phyloP scores from a whole-genome alignment of 1,139 yeast genomes.

The Nakaseomyces sp. region DNA sequence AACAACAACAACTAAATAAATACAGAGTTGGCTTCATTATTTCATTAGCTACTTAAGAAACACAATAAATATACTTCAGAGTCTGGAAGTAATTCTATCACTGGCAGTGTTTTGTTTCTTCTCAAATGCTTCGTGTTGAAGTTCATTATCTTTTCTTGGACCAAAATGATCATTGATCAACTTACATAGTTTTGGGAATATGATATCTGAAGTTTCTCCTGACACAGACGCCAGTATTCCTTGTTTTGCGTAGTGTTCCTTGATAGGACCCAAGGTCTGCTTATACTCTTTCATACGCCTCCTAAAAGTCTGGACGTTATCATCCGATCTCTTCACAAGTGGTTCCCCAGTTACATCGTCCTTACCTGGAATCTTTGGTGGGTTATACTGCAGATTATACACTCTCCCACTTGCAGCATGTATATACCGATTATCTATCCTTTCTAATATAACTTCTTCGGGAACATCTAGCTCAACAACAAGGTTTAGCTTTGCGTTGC shows the following conservation, averaged over 20 bases:
- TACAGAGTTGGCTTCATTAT: too few species aligned
- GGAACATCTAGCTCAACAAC: conserved; percentile 85
- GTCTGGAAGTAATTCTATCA: neutral
- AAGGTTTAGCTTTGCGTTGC: conserved; percentile 45
- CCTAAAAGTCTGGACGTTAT: conserved; percentile 60
- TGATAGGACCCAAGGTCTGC: conserved; percentile 51
- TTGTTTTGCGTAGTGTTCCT: conserved; percentile 45
- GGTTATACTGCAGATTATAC: conserved; percentile 77
- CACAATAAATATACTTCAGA: too few species aligned
- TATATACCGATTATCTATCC: conserved; percentile 81
- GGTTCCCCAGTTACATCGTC: conserved; percentile 91
- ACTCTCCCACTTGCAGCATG: conserved; percentile 80
- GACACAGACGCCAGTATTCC: conserved; percentile 50
- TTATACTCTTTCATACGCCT: conserved; percentile 59
- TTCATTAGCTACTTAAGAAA: too few species aligned
- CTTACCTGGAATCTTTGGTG: conserved; percentile 70
- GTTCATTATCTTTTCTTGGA: neutral
- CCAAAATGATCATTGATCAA: conserved; percentile 3
- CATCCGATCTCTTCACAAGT: conserved; percentile 69
- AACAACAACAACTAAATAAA: too few species aligned
- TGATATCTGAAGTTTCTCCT: conserved; percentile 78
- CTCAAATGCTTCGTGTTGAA: conserved; percentile 2
- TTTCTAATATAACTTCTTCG: conserved; percentile 60
- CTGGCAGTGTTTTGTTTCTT: neutral
- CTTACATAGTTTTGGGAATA: conserved; percentile 55